These are phyloP conservation scores for Colletotrichum magnum DNA, from an alignment of 2,329 filamentous ascomycete species.

Conservation along the genomic window DNA sequence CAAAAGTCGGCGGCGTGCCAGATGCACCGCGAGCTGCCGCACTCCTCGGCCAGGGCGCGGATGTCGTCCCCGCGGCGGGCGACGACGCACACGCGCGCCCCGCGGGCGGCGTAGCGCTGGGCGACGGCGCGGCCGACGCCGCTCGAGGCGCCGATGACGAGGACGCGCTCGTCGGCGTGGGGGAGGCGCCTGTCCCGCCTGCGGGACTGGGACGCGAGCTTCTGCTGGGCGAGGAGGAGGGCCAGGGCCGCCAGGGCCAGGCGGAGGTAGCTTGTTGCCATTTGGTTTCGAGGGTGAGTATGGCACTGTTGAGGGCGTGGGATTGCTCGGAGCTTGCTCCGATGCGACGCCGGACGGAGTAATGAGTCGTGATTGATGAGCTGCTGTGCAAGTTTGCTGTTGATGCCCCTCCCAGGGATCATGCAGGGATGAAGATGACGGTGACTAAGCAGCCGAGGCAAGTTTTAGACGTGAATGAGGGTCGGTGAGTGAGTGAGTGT, in stretches of 20 bases:
- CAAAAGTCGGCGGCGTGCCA: slow-evolving; percentile 26
- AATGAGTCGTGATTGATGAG: too few relatives aligned
- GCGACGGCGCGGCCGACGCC: slow-evolving; percentile 31
- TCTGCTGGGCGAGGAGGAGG: slow-evolving; percentile 20
- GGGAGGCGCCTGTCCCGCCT: slow-evolving; percentile 19
- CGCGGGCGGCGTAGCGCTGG: slow-evolving; percentile 28
- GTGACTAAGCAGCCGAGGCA: too few relatives aligned
- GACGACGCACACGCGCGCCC: slow-evolving; percentile 27
- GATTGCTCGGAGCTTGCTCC: too few relatives aligned
- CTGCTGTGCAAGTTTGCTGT: too few relatives aligned
- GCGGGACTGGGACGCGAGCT: slow-evolving; percentile 10
- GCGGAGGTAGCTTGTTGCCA: neutral
- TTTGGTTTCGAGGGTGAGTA: too few relatives aligned
- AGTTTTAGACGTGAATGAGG: too few relatives aligned
- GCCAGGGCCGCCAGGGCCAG: slow-evolving; percentile 24
- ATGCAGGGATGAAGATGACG: too few relatives aligned
- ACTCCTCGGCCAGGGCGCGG: slow-evolving; percentile 17
- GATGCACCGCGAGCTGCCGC: slow-evolving; percentile 15
- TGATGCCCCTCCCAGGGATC: too few relatives aligned
- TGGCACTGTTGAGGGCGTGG: too few relatives aligned
- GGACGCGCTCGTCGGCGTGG: slow-evolving; percentile 22
- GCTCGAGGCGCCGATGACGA: slow-evolving; percentile 32
- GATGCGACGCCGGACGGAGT: too few relatives aligned
- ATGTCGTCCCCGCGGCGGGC: slow-evolving; percentile 27
- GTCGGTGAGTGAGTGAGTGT: too few relatives aligned